A percentile compares a stretch with the other conserved stretches of the same genome.
These are phyloP conservation scores for Alternaria arbusti DNA, from an alignment of 2,329 filamentous ascomycete genomes.

Conservation along the genomic window DNA sequence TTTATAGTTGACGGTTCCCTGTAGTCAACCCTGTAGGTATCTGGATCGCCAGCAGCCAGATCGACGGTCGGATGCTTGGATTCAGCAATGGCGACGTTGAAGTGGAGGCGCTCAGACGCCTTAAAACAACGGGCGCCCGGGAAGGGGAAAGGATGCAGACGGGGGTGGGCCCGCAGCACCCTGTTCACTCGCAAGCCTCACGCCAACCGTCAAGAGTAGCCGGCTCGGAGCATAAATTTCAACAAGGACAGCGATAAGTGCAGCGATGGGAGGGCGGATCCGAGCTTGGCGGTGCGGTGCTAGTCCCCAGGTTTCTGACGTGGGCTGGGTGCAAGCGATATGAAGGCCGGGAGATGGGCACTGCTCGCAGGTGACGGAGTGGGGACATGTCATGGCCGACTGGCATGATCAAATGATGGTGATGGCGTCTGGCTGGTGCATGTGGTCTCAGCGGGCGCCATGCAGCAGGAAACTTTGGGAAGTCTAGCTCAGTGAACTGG, in stretches of 20 bases:
- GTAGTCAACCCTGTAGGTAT: constrained; percentile 45
- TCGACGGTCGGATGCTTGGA: constrained; percentile 41
- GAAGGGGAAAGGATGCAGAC: constrained; percentile 37
- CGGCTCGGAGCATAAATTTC: constrained; percentile 38
- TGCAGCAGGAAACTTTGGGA: constrained; percentile 27
- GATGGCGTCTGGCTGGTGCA: constrained; percentile 29
- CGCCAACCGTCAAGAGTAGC: constrained; percentile 34
- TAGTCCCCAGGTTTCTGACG: constrained; percentile 26
- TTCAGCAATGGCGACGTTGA: constrained; percentile 46
- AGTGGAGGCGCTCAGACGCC: constrained; percentile 44
- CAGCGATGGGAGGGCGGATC: constrained; percentile 33
- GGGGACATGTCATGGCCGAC: constrained; percentile 17
- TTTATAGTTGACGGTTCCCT: constrained; percentile 45
- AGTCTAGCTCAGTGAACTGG: constrained; percentile 13
- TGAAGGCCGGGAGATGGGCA: constrained; percentile 23
- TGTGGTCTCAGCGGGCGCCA: constrained; percentile 30
- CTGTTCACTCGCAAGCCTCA: constrained; percentile 42
- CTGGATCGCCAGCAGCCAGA: constrained; percentile 49
- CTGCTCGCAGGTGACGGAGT: constrained; percentile 18
- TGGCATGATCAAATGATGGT: constrained; percentile 20
- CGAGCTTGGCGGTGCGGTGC: constrained; percentile 34
- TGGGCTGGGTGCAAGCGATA: constrained; percentile 25
- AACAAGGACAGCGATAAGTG: constrained; percentile 30
- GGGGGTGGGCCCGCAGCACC: constrained; percentile 34
- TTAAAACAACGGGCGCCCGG: constrained; percentile 39